Evolutionary conservation across 2,329 filamentous ascomycete genomes (phyloP).

Genomic region (Colletotrichum falcatum): DNA sequence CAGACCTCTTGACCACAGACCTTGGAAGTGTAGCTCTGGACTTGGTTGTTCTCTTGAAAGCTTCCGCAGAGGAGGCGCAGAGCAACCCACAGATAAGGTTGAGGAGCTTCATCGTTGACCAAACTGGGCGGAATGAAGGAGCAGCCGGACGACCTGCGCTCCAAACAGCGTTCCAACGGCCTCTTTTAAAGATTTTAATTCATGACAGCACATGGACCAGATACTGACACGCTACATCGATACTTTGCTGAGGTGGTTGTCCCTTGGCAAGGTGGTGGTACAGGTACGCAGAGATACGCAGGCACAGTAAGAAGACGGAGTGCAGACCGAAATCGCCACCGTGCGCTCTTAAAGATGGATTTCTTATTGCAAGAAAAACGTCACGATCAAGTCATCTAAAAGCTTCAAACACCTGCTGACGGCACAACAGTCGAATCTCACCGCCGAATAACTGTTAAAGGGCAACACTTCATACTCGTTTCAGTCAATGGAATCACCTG

Average conservation of each 20-base stretch:
- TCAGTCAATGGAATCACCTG: background rate
- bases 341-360: background rate
- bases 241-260: background rate
- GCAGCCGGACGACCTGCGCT: background rate
- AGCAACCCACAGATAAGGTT: conserved; percentile 16
- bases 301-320: background rate
- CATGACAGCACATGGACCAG: background rate
- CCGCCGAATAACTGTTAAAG: too few species aligned
- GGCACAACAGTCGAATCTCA: background rate
- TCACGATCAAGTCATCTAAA: background rate
- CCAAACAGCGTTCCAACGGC: background rate
- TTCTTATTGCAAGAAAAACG: background rate
- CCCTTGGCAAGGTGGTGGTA: background rate
- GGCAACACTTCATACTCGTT: background rate
- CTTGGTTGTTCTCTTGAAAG: conserved; percentile 7
- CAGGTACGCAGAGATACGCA: background rate
- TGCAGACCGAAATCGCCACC: background rate
- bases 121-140: conserved; percentile 1
- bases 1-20: conserved; percentile 5
- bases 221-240: background rate
- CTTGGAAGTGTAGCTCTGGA: background rate
- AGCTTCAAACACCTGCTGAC: background rate
- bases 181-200: conserved; percentile 10
- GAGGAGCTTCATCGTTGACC: conserved; percentile 11
- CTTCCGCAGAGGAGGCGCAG: conserved; percentile 5